Base-by-base conservation (phyloP, 2,329 filamentous ascomycete genomes). In the Cladophialophora yegresii region DNA sequence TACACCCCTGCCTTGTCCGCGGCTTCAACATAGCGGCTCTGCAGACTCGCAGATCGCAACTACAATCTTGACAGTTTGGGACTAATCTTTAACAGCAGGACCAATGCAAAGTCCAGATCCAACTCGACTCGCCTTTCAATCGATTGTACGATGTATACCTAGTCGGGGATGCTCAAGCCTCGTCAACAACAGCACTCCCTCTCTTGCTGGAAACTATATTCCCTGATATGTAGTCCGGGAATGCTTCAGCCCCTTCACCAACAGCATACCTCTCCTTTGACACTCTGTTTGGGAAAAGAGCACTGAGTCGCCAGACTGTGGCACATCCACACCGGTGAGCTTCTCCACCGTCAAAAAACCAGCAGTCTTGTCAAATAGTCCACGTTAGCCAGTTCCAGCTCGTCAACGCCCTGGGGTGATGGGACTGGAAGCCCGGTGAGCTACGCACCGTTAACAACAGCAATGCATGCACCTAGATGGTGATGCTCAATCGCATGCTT, bases 281-380 rank as follows among this genome's bases (percentile, higher is more conserved):
- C n/a, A 43, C 12, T 13, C 32, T 22, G 30, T 51, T 36, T 51
- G 33, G 26, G 26, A 58, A 26, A 16, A 51, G 40, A 20, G 43
- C 32, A 28, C 23, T 6, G 8, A 45, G n/a, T 20, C 51, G 45
- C 26, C 23, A 54, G 22, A 60, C n/a, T 20, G 16, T 54, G 22
- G 58, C 58, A 49, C 54, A 45, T 55, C 26, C 23, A 54, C 32
- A 68, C 61, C 61, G 66, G 66, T 68, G 66, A 68, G 66, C 63
- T 68, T 66, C 61, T 62, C 62, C 66, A 68, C 66, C 66, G 61
- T 62, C 61, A 58, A 68, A 68, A 68, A 66, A 51, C 58, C 61
- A 61, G 60, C 63, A 59, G 33, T 68, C 60, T 59, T 65, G 63
- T 67, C 66, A 67, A 32, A 63, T 67, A 67, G 66, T 54, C 45